Conservation (phyloP, 2,329 filamentous ascomycete genomes). For the Monosporascus sp. region DNA sequence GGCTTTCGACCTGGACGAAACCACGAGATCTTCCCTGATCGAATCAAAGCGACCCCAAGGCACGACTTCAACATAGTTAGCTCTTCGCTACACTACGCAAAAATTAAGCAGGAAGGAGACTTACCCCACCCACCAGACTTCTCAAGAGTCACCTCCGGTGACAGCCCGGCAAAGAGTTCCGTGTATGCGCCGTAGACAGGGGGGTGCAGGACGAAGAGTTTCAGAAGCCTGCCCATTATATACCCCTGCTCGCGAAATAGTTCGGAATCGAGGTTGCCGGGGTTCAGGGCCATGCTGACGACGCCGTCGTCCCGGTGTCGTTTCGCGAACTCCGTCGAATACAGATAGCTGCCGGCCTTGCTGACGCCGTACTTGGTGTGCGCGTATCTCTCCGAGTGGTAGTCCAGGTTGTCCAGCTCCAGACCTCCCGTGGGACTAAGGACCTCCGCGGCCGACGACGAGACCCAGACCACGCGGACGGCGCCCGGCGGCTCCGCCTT, state of each 20-base stretch:
- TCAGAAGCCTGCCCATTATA: background rate
- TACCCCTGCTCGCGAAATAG: constrained; percentile 7
- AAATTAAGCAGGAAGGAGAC: background rate
- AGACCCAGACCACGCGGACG: constrained; percentile 4
- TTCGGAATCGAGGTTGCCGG: constrained; percentile 14
- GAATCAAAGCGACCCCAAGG: constrained; percentile 39
- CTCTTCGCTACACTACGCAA: background rate
- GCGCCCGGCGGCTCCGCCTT: background rate
- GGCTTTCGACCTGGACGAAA: constrained; percentile 20
- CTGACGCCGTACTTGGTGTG: constrained; percentile 4
- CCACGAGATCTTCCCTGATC: constrained; percentile 27
- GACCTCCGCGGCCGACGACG: constrained; percentile 1
- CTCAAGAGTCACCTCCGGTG: constrained; percentile 27
- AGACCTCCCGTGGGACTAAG: constrained; percentile 2
- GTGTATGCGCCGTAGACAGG: constrained; percentile 32
- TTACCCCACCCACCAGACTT: constrained; percentile 17
- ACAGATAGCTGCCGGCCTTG: constrained; percentile 8
- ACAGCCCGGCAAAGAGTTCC: constrained; percentile 33
- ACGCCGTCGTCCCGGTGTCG: constrained; percentile 5
- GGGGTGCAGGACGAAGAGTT: constrained; percentile 4
- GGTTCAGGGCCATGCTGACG: constrained; percentile 14
- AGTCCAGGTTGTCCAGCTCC: background rate
- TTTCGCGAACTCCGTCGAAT: constrained; percentile 6
- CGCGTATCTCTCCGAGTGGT: background rate
- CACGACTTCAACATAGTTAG: constrained; percentile 25